Base-by-base conservation (phyloP, 2,329 filamentous ascomycete genomes). In the Paraphoma chrysanthemicola region DNA sequence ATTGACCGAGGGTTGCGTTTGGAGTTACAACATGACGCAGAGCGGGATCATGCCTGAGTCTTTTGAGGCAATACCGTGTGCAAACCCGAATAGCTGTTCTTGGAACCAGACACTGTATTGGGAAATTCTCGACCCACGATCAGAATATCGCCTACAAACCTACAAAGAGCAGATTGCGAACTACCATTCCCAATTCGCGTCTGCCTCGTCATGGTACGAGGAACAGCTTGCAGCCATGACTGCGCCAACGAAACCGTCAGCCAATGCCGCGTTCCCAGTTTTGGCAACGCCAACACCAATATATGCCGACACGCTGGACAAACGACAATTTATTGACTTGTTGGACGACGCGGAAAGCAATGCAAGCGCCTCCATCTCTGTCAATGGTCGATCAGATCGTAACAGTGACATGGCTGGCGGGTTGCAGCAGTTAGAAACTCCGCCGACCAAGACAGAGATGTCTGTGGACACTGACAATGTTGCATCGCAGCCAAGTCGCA, bases 11-110 rank as follows among this genome's bases (percentile, higher is more conserved):
- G 88, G 87, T 3, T 90, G 88, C 64, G 80, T 88, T 10, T 90
- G 85, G 79, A 81, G 82, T 0, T 90, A 90, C 70, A 77, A 82
- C 36, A 77, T 80, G 16, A 85, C 84, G 59, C 79, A 82, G 0
- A 83, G 81, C 0, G 86, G 84, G 12, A 85, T 87, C 57, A 88
- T 86, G 80, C 87, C 88, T 0, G 88, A 90, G 66, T 79, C 81
- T 0, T 83, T 85, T 63, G 80, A 80, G 53, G 78, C 83, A 39
- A 73, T 84, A 0, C 70, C 78, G 0, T 88, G 73, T 68, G 78
- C 70, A 68, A 79, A 69, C 64, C 73, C 43, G 52, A 76, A 74
- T 49, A 61, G 72, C 46, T 76, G 77, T 48, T 78, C 76, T 17
- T 81, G 80, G 80, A 74, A 82, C 66, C 72, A 83, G 59, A 77